Conservation (phyloP, 441 rosid genomes). For the Gossypium trilobum region DNA sequence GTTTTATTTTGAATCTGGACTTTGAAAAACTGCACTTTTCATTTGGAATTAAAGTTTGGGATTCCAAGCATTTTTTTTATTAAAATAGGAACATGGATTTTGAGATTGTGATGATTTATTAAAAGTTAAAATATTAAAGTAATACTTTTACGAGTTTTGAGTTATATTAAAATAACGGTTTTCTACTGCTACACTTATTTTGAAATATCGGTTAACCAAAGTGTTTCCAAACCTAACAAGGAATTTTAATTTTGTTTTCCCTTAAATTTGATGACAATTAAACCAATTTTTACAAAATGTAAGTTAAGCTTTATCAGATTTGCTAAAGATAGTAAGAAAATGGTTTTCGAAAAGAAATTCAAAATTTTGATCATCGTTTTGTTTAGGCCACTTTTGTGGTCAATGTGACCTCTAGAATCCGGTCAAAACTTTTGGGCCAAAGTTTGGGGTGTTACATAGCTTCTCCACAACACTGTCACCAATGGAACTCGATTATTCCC, state of each 20-base stretch:
- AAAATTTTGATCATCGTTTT: not conserved
- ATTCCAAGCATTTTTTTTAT: no score
- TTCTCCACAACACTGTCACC: not conserved
- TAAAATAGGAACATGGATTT: no score
- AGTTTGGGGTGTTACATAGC: not conserved
- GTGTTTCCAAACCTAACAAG: not conserved
- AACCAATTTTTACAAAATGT: not conserved
- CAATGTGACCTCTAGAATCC: not conserved
- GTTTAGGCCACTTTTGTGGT: not conserved
- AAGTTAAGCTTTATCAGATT: not conserved
- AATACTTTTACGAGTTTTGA: not conserved
- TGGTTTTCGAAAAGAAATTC: not conserved
- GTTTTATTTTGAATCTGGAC: no score
- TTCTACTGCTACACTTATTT: not conserved
- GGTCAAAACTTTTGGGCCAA: not conserved
- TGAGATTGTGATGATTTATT: no score
- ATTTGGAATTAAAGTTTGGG: no score
- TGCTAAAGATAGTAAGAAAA: not conserved
- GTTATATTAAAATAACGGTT: not conserved
- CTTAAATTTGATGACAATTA: not conserved
- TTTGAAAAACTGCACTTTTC: no score
- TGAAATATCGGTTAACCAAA: not conserved
- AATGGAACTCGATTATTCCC: not conserved
- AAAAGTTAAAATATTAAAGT: not conserved
- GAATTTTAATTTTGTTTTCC: not conserved